Evolutionary conservation across 352 stramenopile genomes (phyloP).

Genomic region (Globisporangium megalacanthum): DNA sequence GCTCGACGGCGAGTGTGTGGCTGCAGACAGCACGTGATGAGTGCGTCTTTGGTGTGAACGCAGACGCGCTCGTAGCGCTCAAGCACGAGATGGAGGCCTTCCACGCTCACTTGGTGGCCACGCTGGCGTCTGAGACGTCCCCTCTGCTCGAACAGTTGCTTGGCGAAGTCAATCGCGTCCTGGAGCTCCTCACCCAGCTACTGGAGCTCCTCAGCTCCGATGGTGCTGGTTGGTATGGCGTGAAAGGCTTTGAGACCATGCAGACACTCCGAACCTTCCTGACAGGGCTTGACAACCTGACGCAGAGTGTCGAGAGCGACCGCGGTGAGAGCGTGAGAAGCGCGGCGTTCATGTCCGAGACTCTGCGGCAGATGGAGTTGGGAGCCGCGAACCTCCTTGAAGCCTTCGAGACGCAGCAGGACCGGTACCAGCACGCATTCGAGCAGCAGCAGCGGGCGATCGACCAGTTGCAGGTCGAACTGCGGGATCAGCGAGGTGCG

Average conservation of each 20-base stretch:
- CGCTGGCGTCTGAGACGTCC: slow-evolving; percentile 7
- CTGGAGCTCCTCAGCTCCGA: slow-evolving; percentile 14
- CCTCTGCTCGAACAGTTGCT: slow-evolving; percentile 22
- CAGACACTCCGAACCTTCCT: slow-evolving; percentile 38
- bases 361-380: slow-evolving; percentile 57
- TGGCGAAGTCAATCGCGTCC: slow-evolving; percentile 23
- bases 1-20: slow-evolving; percentile 21
- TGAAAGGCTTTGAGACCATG: slow-evolving; percentile 23
- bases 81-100: slow-evolving; percentile 28
- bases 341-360: slow-evolving; percentile 24
- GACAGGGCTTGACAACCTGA: slow-evolving; percentile 29
- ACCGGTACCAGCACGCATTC: slow-evolving; percentile 34
- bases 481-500: slow-evolving; percentile 35
- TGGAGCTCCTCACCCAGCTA: slow-evolving; percentile 25
- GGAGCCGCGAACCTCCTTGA: slow-evolving; percentile 55
- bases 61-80: slow-evolving; percentile 22
- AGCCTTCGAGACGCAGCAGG: slow-evolving; percentile 45
- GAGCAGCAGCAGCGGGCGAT: slow-evolving; percentile 34
- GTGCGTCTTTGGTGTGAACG: slow-evolving; percentile 48
- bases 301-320: slow-evolving; percentile 17
- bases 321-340: slow-evolving; percentile 13
- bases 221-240: slow-evolving; percentile 8
- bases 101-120: slow-evolving; percentile 16
- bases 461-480: slow-evolving; percentile 35
- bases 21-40: slow-evolving; percentile 44